Percentiles rank a stretch among this genome's conserved stretches.
These are phyloP conservation scores for Emergomyces pasteurianus DNA, from an alignment of 2,329 filamentous ascomycete species.

Conservation along the genomic window DNA sequence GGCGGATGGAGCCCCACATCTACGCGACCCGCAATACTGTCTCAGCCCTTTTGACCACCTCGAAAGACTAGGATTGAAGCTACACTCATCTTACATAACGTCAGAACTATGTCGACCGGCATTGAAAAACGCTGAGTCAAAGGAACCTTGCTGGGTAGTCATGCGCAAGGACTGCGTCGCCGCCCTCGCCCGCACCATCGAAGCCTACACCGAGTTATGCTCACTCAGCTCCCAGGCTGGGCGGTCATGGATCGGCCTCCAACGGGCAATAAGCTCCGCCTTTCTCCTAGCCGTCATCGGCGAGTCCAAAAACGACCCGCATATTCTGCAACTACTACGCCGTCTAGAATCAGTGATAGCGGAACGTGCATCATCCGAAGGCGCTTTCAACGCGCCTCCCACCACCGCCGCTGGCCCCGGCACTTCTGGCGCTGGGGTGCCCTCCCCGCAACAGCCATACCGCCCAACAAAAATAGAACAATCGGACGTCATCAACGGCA, in stretches of 20 bases:
- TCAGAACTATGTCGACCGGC: constrained; percentile 52
- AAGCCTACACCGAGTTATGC: constrained; percentile 48
- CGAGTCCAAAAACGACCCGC: constrained; percentile 31
- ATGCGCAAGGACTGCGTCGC: constrained; percentile 45
- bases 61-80: constrained; percentile 48
- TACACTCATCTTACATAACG: constrained; percentile 51
- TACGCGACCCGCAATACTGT: constrained; percentile 41
- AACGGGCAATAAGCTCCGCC: constrained; percentile 36
- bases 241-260: constrained; percentile 36
- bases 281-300: constrained; percentile 36
- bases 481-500: constrained; percentile 19
- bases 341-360: constrained; percentile 34
- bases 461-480: background rate
- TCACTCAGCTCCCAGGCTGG: constrained; percentile 31
- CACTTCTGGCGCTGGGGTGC: background rate
- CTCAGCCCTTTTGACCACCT: constrained; percentile 38
- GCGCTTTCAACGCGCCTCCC: constrained; percentile 14
- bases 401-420: background rate
- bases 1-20: constrained; percentile 45
- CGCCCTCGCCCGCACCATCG: constrained; percentile 44
- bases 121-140: constrained; percentile 39
- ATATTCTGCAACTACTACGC: constrained; percentile 29
- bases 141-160: constrained; percentile 25
- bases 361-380: constrained; percentile 29
- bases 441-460: background rate